Evolutionary conservation across 495 filamentous ascomycete genomes (phyloP).

Genomic region (Penicillium daleae): DNA sequence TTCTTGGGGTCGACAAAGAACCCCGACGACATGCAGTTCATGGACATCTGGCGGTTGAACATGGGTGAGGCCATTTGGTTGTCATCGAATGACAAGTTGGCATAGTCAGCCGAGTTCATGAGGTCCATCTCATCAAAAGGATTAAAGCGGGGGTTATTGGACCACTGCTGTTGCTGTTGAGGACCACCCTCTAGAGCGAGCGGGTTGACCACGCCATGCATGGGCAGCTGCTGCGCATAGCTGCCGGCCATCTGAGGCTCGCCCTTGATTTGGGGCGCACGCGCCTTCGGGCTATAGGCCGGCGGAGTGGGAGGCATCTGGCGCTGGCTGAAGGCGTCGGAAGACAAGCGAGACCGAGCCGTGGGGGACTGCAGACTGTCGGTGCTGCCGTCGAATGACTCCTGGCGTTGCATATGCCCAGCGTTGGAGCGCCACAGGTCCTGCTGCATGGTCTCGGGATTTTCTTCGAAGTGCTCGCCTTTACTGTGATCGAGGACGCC

Average conservation of each 20-base stretch:
- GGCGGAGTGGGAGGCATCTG: slow-evolving; percentile 47
- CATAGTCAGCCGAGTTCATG: slow-evolving; percentile 40
- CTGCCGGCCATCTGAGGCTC: slow-evolving; percentile 33
- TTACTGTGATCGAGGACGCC: slow-evolving; percentile 56
- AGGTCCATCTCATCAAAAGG: slow-evolving; percentile 51
- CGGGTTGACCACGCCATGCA: slow-evolving; percentile 48
- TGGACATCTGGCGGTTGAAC: slow-evolving; percentile 43
- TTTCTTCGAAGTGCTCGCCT: slow-evolving; percentile 63
- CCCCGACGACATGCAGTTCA: slow-evolving; percentile 47
- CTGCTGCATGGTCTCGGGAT: slow-evolving; percentile 58
- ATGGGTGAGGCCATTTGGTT: slow-evolving; percentile 41
- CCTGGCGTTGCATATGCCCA: slow-evolving; percentile 56
- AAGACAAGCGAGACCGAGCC: slow-evolving; percentile 37
- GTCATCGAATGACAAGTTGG: slow-evolving; percentile 43
- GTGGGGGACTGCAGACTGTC: slow-evolving; percentile 55
- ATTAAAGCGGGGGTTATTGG: slow-evolving; percentile 31
- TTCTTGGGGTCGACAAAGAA: too few species aligned
- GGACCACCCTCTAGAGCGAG: slow-evolving; percentile 37
- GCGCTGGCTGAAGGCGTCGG: slow-evolving; percentile 40
- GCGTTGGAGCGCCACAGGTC: slow-evolving; percentile 54
- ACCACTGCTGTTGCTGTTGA: too few species aligned
- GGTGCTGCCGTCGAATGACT: slow-evolving; percentile 56
- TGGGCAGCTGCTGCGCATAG: slow-evolving; percentile 31
- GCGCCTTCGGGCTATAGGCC: slow-evolving; percentile 39
- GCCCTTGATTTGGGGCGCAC: slow-evolving; percentile 30